Percentiles rank a stretch among this genome's conserved stretches.
Evolutionary conservation across 23 red algal genomes (phyloP).

Genomic region (Gracilariopsis chorda): DNA sequence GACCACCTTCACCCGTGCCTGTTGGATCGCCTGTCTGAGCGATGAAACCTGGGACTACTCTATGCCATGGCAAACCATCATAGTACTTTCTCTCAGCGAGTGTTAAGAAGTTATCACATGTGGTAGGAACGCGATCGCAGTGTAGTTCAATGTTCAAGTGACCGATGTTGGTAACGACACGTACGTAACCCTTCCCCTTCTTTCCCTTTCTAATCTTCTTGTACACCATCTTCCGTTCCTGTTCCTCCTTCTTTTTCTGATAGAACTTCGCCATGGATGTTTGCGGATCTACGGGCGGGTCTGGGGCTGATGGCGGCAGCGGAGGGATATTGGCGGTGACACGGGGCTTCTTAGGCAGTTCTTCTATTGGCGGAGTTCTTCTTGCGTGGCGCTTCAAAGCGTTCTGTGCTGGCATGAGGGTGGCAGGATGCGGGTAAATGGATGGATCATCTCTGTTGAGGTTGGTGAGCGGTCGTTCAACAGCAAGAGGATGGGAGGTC

Average conservation of each 20-base stretch:
- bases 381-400: neutral
- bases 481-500: neutral
- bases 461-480: neutral
- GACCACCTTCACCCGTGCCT: constrained; percentile 51
- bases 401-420: neutral
- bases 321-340: neutral
- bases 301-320: neutral
- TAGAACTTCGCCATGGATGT: constrained; percentile 3
- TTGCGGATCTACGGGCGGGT: neutral
- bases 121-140: constrained; percentile 36
- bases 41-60: constrained; percentile 73
- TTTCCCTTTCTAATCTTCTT: constrained; percentile 29
- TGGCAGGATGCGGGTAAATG: neutral
- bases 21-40: constrained; percentile 78
- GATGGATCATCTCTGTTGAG: neutral
- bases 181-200: constrained; percentile 54
- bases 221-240: constrained; percentile 36
- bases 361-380: neutral
- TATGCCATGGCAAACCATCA: constrained; percentile 62
- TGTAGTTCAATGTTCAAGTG: constrained; percentile 58
- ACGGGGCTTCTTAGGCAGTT: neutral
- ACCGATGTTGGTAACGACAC: constrained; percentile 53
- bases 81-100: constrained; percentile 65
- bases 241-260: constrained; percentile 17
- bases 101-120: constrained; percentile 65